Base-by-base conservation (phyloP, 2,329 filamentous ascomycete genomes). In the Alternaria atra region DNA sequence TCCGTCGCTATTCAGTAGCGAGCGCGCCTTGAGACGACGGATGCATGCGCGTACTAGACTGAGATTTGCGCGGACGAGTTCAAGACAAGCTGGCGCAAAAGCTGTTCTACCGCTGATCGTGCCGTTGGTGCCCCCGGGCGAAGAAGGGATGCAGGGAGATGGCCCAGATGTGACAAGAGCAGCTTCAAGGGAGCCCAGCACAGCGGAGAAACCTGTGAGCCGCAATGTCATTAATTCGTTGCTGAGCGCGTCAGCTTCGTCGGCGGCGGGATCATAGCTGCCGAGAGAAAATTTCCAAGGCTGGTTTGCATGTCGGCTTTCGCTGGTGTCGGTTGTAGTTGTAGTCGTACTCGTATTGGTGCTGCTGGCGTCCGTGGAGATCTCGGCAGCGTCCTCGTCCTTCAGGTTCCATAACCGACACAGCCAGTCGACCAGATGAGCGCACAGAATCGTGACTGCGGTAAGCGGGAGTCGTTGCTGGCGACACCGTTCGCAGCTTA, bases 181-280 rank as follows among this genome's bases (percentile, higher is more conserved):
- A 9, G 58, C 60, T 48, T 59, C 60, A 27, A 62, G 55, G 4
- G 60, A 62, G 29, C 55, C 55, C 12, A 62, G n/a, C 32, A 62
- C 55, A 23, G 55, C 55, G 10, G 55, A 62, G 30, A 62, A 54
- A 42, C 40, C 52, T 7, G 60, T 59, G 25, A 62, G 55, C 10
- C 60, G 60, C 27, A 62, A 52, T 37, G 46, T 59, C 55, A 62
- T 62, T 7, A 62, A 40, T 48, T 62, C 60, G 27, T 59, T 59
- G 39, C 60, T 59, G 51, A 62, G 55, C 46, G 60, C 60, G 52
- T 62, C 55, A 32, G 60, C 60, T 48, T 62, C 60, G 46, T 62
- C 60, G 20, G 55, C 55, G 23, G 55, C 55, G 27, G 59, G 51
- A 52, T 62, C 55, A 20, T 62, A 62, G 55, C 34, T 58, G 15